Percentiles rank a stretch among this genome's conserved stretches.
phyloP scores from a whole-genome alignment of 768 basidiomycete species.

The Hygrophoropsis aurantiaca region DNA sequence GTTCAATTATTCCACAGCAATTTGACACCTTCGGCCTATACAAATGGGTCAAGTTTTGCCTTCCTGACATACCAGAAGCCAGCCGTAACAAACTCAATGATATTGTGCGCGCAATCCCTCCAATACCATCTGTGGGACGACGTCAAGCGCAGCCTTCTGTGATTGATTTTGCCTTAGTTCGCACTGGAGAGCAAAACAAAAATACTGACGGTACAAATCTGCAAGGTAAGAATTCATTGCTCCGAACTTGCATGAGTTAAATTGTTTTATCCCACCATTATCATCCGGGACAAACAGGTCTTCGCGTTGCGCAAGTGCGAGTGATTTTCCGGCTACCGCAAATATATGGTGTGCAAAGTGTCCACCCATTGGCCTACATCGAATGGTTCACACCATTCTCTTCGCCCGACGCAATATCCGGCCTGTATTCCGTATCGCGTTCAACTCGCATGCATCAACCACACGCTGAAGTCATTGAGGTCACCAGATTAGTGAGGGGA shows the following conservation, averaged over 20 bases:
- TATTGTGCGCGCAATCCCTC: too few relatives aligned
- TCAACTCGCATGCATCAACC: neutral
- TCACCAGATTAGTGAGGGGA: neutral
- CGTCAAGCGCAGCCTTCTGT: too few relatives aligned
- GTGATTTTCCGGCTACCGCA: slow-evolving; percentile 10
- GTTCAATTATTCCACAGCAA: neutral
- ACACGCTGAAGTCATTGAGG: neutral
- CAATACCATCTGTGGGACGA: too few relatives aligned
- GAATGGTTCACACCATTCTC: slow-evolving; percentile 21
- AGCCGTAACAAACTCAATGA: too few relatives aligned
- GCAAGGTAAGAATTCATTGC: neutral
- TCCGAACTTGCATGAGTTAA: neutral
- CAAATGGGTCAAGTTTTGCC: neutral
- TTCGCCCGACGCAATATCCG: neutral
- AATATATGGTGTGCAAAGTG: slow-evolving; percentile 1
- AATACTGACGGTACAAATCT: too few relatives aligned
- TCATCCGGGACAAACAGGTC: too few relatives aligned
- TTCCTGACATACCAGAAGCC: too few relatives aligned
- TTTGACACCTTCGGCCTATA: neutral
- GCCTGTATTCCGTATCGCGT: neutral
- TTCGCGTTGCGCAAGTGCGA: slow-evolving; percentile 10
- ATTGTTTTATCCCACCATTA: neutral
- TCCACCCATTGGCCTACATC: slow-evolving; percentile 20
- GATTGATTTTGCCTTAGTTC: too few relatives aligned
- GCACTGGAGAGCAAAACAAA: too few relatives aligned